These are phyloP conservation scores for Aschersonia sp. DNA, from an alignment of 2,329 filamentous ascomycete species.

Conservation along the genomic window DNA sequence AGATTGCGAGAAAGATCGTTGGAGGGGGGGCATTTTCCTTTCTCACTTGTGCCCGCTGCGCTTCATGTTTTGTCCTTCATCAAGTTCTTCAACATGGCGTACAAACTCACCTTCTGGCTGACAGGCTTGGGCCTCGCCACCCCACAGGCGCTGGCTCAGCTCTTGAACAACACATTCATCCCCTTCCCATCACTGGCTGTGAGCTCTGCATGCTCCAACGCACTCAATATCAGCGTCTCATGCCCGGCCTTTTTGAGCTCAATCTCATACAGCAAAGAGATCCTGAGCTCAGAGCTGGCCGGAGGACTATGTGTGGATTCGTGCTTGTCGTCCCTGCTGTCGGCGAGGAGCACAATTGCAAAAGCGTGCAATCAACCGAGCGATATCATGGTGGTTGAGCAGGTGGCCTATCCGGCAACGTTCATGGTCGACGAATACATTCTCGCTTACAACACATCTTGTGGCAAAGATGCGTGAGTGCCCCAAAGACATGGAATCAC, in stretches of 20 bases:
- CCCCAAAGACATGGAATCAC: neutral
- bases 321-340: neutral
- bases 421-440: neutral
- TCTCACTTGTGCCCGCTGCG: neutral
- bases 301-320: neutral
- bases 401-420: neutral
- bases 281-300: neutral
- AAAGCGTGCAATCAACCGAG: neutral
- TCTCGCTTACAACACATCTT: neutral
- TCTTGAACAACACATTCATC: neutral
- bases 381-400: neutral
- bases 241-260: neutral
- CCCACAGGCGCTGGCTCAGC: neutral
- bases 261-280: neutral
- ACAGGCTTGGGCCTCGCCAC: neutral
- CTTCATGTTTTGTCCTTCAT: neutral
- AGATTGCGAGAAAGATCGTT: neutral
- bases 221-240: neutral
- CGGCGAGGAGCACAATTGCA: neutral
- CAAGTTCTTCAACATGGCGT: neutral
- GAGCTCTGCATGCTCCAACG: neutral
- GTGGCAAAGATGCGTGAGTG: neutral
- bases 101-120: neutral
- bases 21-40: neutral
- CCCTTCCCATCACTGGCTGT: neutral